Conservation (phyloP, 331 rosid species). For the Malus hybrid region DNA sequence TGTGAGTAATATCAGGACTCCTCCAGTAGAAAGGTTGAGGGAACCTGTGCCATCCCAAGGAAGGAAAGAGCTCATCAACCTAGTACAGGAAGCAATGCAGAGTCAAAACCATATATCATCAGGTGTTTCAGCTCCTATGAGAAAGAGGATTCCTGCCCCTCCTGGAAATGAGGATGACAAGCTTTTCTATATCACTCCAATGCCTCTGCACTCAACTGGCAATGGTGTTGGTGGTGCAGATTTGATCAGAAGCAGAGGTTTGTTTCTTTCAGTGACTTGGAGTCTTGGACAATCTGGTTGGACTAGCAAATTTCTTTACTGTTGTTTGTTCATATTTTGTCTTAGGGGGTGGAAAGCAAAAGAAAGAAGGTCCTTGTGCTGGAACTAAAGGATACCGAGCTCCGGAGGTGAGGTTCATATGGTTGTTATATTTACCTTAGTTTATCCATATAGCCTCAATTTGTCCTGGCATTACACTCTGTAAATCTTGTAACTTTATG, state of each 20-base stretch:
- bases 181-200: slow-evolving; percentile 37
- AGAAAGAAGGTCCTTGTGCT: slow-evolving; percentile 64
- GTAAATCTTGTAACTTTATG: background rate
- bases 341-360: slow-evolving; percentile 46
- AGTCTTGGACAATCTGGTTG: slow-evolving; percentile 8
- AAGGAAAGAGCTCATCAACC: slow-evolving; percentile 58
- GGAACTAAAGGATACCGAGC: slow-evolving; percentile 85
- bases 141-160: slow-evolving; percentile 67
- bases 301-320: background rate
- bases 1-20: slow-evolving; percentile 44
- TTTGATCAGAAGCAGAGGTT: slow-evolving; percentile 43
- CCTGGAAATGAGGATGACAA: slow-evolving; percentile 38
- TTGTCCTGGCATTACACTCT: background rate
- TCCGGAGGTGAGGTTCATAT: slow-evolving; percentile 47
- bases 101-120: slow-evolving; percentile 25
- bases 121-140: slow-evolving; percentile 47
- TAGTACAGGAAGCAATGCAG: slow-evolving; percentile 47
- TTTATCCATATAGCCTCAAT: background rate
- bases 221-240: slow-evolving; percentile 20
- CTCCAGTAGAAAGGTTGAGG: slow-evolving; percentile 47
- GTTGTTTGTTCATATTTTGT: background rate
- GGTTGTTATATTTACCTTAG: background rate
- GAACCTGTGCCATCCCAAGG: slow-evolving; percentile 57
- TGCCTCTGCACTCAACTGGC: slow-evolving; percentile 46
- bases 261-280: background rate